Evolutionary conservation across 2,329 filamentous ascomycete genomes (phyloP), one percentile per base, ranked within the genome.

Genomic region (Calonectria honghensis): DNA sequence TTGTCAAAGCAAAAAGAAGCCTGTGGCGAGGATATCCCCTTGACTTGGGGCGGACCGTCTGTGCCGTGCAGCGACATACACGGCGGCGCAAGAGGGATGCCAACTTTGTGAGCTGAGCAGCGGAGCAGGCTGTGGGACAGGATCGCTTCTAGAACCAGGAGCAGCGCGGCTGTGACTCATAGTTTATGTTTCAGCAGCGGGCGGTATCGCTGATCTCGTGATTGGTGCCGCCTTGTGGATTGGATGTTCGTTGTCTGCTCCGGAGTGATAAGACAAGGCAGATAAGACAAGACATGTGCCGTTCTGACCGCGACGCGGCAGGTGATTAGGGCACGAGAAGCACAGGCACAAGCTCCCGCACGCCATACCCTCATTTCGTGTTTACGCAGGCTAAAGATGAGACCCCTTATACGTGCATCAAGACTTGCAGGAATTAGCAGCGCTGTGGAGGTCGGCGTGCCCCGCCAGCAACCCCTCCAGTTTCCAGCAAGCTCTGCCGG

Each of bases 391-490:
- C 57, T 32, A 70, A 63, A 64, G 24, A 37, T 48, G 59, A 71
- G 54, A 71, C 68, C 57, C 68, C 59, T 63, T 63, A 52, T 61
- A 54, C 59, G 35, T 71, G 48, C 68, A 71, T 45, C 35, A 16
- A 52, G 50, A 71, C 31, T 50, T 50, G 57, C 57, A 61, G 57
- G 35, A 61, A 65, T 45, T n/a, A 32, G 29, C 27, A 39, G 20
- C 68, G 35, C 16, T 72, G 64, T 73, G 64, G 70, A 73, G 70
- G 70, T 68, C 70, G 64, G 54, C 70, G 65, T 66, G 66, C 72
- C 66, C 72, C 72, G 72, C 66, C 54, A 50, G 29, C 65, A 32
- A 73, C 72, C 72, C 72, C 72, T 68, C 72, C 72, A 70, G 72
- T 73, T 72, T 73, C 70, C 32, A 32, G 24, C 35, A 39, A 67